Evolutionary conservation across 2,329 filamentous ascomycete species (phyloP).

Genomic region (Exophiala bonariae): DNA sequence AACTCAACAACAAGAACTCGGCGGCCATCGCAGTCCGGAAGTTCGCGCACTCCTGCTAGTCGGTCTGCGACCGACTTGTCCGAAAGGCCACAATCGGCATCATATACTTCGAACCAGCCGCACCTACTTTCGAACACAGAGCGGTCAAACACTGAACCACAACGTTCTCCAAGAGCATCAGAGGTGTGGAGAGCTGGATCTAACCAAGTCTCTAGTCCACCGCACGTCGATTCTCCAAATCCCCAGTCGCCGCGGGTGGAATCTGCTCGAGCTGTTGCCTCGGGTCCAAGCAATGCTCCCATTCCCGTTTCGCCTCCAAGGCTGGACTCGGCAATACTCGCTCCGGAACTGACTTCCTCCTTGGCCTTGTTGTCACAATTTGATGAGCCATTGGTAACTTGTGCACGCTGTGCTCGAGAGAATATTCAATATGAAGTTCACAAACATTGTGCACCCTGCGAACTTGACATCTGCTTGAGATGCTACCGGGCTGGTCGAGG

Average conservation of each 20-base stretch:
- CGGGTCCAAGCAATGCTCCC: slow-evolving; percentile 19
- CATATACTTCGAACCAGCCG: slow-evolving; percentile 12
- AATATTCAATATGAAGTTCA: slow-evolving; percentile 85
- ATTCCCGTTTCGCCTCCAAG: slow-evolving; percentile 30
- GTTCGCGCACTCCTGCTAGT: slow-evolving; percentile 39
- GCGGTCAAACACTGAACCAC: slow-evolving; percentile 25
- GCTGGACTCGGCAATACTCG: slow-evolving; percentile 24
- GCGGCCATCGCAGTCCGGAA: slow-evolving; percentile 35
- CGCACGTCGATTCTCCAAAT: slow-evolving; percentile 11
- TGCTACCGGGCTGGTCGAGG: slow-evolving; percentile 79
- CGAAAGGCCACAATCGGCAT: slow-evolving; percentile 30
- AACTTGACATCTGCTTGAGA: slow-evolving; percentile 70
- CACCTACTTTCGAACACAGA: slow-evolving; percentile 17
- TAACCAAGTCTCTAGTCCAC: slow-evolving; percentile 12
- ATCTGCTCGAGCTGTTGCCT: slow-evolving; percentile 10
- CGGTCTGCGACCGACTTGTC: slow-evolving; percentile 67
- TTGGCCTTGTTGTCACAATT: slow-evolving; percentile 8
- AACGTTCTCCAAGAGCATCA: slow-evolving; percentile 16
- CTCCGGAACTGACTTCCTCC: slow-evolving; percentile 11
- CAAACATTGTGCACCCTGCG: slow-evolving; percentile 75
- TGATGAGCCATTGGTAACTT: slow-evolving; percentile 70
- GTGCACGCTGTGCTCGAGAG: slow-evolving; percentile 66
- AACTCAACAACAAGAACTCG: slow-evolving; percentile 34
- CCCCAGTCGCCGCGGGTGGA: slow-evolving; percentile 11
- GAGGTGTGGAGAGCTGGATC: slow-evolving; percentile 22